Evolutionary conservation across 169 alveolate species (phyloP), one percentile per base, ranked within the genome.

Genomic region (Fabrea salina): DNA sequence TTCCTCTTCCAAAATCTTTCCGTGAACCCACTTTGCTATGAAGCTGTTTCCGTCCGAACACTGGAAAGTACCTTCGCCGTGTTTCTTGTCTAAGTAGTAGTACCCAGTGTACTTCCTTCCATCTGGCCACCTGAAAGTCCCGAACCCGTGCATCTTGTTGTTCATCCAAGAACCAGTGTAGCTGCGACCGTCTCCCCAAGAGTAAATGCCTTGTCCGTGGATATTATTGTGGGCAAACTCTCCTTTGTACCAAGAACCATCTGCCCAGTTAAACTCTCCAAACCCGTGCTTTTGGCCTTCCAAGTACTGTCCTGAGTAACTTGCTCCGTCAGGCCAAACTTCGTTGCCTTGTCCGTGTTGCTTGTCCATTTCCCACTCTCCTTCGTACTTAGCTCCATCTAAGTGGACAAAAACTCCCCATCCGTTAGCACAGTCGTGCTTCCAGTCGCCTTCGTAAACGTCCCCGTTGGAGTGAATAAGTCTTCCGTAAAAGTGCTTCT

Each of bases 21-120:
- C n/a, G n/a, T n/a, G n/a, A n/a, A n/a, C n/a, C n/a, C n/a, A n/a
- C n/a, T n/a, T n/a, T n/a, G n/a, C n/a, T n/a, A n/a, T n/a, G n/a
- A n/a, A n/a, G n/a, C n/a, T n/a, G n/a, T n/a, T 88, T 35, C 97
- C 97, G 66, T 93, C 97, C n/a, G 90, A 86, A 96, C 97, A 95
- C 25, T 66, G 50, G 78, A 91, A 93, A 44, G 80, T 75, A 16
- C 97, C 94, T 47, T 81, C 74, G 5, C 98, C 98, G 58, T 92
- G 86, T 19, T 61, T 70, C 16, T 71, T 58, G 47, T 75, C 83
- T 3, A 75, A 56, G 4, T n/a, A 27, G 47, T 76, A 82, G 4
- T 72, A 54, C 6, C 88, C 88, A 22, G 58, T 53, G 53, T 82
- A 82, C 25, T 41, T 41, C 64, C 88, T 71, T 27, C 88, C 88